Conservation (phyloP, 2,329 filamentous ascomycete species). For the Penicillium sp. region DNA sequence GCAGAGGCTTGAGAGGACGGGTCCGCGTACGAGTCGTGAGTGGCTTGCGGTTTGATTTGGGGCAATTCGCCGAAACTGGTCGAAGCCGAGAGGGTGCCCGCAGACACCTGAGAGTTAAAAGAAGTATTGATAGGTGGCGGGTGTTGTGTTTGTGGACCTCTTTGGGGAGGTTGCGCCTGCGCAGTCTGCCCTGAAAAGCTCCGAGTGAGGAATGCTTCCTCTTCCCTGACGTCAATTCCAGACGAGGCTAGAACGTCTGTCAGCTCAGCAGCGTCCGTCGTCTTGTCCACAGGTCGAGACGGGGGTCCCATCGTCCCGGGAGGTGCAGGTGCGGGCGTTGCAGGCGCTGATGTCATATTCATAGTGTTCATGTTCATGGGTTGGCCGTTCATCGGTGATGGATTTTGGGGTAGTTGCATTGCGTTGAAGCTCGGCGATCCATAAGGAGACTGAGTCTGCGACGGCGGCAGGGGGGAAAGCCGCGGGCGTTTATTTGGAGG, state of each 20-base stretch:
- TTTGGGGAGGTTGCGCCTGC: constrained; percentile 34
- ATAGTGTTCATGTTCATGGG: constrained; percentile 56
- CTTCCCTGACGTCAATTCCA: constrained; percentile 82
- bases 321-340: constrained; percentile 40
- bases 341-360: constrained; percentile 49
- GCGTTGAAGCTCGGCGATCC: constrained; percentile 59
- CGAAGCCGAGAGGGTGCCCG: constrained; percentile 43
- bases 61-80: constrained; percentile 54
- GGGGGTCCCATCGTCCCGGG: constrained; percentile 63
- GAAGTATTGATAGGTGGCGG: constrained; percentile 50
- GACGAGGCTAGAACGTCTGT: constrained; percentile 82
- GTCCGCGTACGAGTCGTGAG: constrained; percentile 63
- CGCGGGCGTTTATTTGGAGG: constrained; percentile 74
- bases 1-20: constrained; percentile 65
- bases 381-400: constrained; percentile 37
- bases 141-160: constrained; percentile 49
- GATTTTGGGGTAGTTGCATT: constrained; percentile 47
- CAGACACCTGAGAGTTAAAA: constrained; percentile 43
- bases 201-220: constrained; percentile 76
- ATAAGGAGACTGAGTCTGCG: constrained; percentile 59
- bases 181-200: constrained; percentile 47
- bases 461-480: constrained; percentile 67
- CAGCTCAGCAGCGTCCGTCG: constrained; percentile 65
- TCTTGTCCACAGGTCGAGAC: constrained; percentile 57
- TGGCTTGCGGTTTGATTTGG: constrained; percentile 56